Base-by-base conservation (phyloP, 768 basidiomycete species). In the Rhizopogon sp. region DNA sequence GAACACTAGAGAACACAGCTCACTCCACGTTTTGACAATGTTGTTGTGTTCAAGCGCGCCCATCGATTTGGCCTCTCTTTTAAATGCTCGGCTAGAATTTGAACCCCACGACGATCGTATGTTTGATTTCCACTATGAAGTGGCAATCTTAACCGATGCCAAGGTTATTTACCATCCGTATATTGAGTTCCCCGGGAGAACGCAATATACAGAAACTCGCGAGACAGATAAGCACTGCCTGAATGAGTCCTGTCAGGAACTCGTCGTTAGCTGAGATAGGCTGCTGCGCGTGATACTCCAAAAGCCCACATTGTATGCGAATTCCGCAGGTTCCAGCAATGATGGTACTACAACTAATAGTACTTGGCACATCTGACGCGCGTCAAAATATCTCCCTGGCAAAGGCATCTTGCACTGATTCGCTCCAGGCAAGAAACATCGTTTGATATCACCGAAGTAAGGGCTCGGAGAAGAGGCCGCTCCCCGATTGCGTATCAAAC, bases 221-320 rank as follows among this genome's bases (percentile, higher is more conserved):
- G n/a, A 25, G 22, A 29, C 8, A 47, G 46, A 47, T 47, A 47
- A 35, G 46, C 46, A 47, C 31, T 8, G 46, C 46, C 45, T 17
- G 29, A 6, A 46, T 13, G 17, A 20, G 29, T 14, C 31, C 20
- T 39, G 11, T 4, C 9, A 9, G 43, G 29, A 50, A 14, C 46
- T 41, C 3, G 50, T 66, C 52, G 33, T 55, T 55, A 44, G 54
- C 39, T 49, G 49, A 58, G 46, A 47, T 37, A 20, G 20, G 43
- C 29, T 46, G 45, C 39, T 45, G 39, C 44, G 20, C 31, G 29
- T 14, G 14, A 49, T 60, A 31, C 42, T 39, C 43, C 20, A 9
- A 46, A 39, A 47, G 17, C 20, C 20, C 28, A 39, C 37, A 25
- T 20, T 22, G 5, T 1, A 50, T 39, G 39, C 53, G 13, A 37